Base-by-base conservation (phyloP, 257 asterid genomes). In the Plantago ovata region DNA sequence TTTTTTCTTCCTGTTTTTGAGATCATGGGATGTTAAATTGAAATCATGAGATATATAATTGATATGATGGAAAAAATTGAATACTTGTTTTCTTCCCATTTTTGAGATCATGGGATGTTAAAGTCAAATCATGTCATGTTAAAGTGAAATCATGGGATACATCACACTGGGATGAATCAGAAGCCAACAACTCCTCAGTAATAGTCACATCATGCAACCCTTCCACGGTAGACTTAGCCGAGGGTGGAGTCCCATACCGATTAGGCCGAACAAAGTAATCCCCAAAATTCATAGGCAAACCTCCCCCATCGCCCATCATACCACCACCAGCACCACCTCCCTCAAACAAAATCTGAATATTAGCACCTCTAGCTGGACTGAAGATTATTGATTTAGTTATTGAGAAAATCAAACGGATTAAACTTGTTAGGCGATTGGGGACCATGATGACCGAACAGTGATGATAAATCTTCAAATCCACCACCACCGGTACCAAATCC, bases 141-240 rank as follows among this genome's bases (percentile, higher is more conserved):
- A n/a, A n/a, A n/a, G n/a, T n/a, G n/a, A n/a, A n/a, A n/a, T n/a
- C n/a, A n/a, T n/a, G n/a, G n/a, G n/a, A n/a, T n/a, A 88, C 95
- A 0, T 95, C 96, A 39, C 96, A 88, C 62, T 81, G 90, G 15
- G 88, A 81, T 75, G 81, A 28, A 15, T 83, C 96, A 3, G 85
- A 74, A 51, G 74, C 69, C 60, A 84, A 63, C 82, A 85, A 55
- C 13, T 61, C 80, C 69, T 76, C 83, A 14, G 79, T 76, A 5
- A 81, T 83, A 23, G 32, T 66, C 11, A 76, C 42, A 10, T 49
- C 64, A 0, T 86, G 89, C 50, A 87, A 58, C 10, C 69, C 85
- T 44, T 80, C 72, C 16, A 87, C 84, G 0, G 89, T 82, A 2
- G 73, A 61, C 59, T 77, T 84, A 12, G 94, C 67, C 3, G 94